phyloP scores from a whole-genome alignment of 208 protist genomes.

The Acanthamoeba healyi region DNA sequence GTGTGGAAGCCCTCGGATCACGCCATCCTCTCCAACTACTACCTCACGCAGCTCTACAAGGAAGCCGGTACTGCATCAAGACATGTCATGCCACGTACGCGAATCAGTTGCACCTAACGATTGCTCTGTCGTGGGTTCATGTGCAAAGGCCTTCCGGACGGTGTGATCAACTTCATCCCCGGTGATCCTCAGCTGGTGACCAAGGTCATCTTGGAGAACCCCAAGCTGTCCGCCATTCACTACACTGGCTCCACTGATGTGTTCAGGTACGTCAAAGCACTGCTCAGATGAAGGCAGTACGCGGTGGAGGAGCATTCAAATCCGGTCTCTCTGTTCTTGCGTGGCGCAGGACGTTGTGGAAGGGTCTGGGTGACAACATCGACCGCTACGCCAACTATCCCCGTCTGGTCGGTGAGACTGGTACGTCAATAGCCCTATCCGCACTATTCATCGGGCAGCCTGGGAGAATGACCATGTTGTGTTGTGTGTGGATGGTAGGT shows the following conservation, averaged over 20 bases:
- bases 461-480: neutral
- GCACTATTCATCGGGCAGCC: neutral
- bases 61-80: conserved; percentile 87
- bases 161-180: conserved; percentile 94
- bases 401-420: conserved; percentile 97
- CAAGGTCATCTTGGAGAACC: conserved; percentile 78
- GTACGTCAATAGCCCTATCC: conserved; percentile 57
- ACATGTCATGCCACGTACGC: too few species aligned
- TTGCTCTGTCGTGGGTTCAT: conserved; percentile 8
- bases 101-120: neutral
- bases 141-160: conserved; percentile 93
- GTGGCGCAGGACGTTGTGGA: conserved; percentile 94
- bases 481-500: conserved; percentile 42
- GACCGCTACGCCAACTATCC: conserved; percentile 92
- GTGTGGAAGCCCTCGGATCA: conserved; percentile 97
- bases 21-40: conserved; percentile 94
- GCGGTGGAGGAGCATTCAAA: too few species aligned
- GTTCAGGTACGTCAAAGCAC: neutral
- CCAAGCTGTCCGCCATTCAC: conserved; percentile 94
- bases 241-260: conserved; percentile 97
- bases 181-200: conserved; percentile 76
- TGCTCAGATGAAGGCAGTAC: too few species aligned
- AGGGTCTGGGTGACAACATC: conserved; percentile 94
- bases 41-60: conserved; percentile 94
- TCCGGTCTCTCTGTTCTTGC: too few species aligned